Base-by-base conservation (phyloP, 495 filamentous ascomycete species). In the Trichoderma erinaceum region DNA sequence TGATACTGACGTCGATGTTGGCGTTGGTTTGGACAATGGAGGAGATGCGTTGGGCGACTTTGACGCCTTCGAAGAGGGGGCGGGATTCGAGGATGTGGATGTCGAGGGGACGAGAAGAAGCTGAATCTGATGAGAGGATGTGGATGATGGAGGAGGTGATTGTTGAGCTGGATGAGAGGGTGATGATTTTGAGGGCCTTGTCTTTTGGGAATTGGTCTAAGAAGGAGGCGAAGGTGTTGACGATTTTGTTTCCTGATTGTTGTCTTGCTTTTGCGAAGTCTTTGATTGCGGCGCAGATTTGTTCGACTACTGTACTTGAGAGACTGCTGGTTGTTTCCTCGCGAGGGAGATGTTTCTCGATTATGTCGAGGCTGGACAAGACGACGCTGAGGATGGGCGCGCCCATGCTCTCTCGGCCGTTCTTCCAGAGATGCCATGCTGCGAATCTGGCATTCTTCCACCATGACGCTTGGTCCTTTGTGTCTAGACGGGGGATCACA, bases 381-480 rank as follows among this genome's bases (percentile, higher is more conserved):
- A 88, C 48, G 0, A 78, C 83, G 41, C 80, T 83, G 64, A 83
- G 74, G 23, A 86, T 89, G 1, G 86, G 83, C 0, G 86, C 80
- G 3, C 83, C 82, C 87, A 90, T 89, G 70, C 84, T 88, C 67
- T 85, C 83, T 18, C 86, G 82, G 0, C 86, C 84, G 67, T 88
- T 85, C 67, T 86, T 85, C 72, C 81, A 84, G 1, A 90, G 70
- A 73, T 90, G 87, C 87, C 87, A 91, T 2, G 82, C 86, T 32
- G 78, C 81, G 77, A 84, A 80, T 27, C 86, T 79, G 16, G 88
- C 69, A 7, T 77, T 78, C 3, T 70, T 71, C 87, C 88, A 89
- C 82, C 85, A 87, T 15, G 68, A 66, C n/a, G 77, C 70, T 27
- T 18, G 71, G 48, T 5, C 72, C 68, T 1, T 50, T 35, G 27